Evolutionary conservation across 2,329 filamentous ascomycete genomes (phyloP).

Genomic region (Daldinia eschscholtzii): DNA sequence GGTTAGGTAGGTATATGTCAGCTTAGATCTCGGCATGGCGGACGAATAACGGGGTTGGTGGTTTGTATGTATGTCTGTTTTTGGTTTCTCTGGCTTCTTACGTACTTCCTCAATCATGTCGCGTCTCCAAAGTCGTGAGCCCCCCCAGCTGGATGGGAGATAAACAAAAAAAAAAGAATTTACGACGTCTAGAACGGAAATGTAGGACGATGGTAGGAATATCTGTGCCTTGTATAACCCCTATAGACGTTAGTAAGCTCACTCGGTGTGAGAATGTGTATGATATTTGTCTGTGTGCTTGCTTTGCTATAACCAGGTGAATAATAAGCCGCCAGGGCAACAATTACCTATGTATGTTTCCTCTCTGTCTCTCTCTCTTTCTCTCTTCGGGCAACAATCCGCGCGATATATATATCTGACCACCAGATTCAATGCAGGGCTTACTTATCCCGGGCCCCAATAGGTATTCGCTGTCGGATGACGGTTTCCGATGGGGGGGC

Average conservation of each 20-base stretch:
- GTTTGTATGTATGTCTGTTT: not conserved
- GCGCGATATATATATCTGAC: constrained; percentile 12
- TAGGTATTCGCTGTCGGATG: constrained; percentile 5
- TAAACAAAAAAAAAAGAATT: too few species aligned
- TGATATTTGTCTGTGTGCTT: too few species aligned
- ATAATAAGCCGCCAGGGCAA: not conserved
- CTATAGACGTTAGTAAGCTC: constrained; percentile 4
- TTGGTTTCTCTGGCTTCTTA: not conserved
- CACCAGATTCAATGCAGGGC: constrained; percentile 6
- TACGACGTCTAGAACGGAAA: not conserved
- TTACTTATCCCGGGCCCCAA: not conserved
- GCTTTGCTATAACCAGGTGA: not conserved
- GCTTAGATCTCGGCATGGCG: constrained; percentile 1
- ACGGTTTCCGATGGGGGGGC: constrained; percentile 7
- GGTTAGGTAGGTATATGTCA: constrained; percentile 2
- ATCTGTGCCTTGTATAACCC: not conserved
- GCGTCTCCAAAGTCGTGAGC: too few species aligned
- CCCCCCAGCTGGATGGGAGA: not conserved
- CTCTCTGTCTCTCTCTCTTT: too few species aligned
- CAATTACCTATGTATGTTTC: too few species aligned
- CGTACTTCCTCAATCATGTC: not conserved
- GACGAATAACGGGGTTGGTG: not conserved
- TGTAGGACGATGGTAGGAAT: not conserved
- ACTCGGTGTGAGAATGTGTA: not conserved
- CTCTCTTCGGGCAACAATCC: constrained; percentile 2